Evolutionary conservation across 352 stramenopile species (phyloP).

Genomic region (Phytophthora capsici): DNA sequence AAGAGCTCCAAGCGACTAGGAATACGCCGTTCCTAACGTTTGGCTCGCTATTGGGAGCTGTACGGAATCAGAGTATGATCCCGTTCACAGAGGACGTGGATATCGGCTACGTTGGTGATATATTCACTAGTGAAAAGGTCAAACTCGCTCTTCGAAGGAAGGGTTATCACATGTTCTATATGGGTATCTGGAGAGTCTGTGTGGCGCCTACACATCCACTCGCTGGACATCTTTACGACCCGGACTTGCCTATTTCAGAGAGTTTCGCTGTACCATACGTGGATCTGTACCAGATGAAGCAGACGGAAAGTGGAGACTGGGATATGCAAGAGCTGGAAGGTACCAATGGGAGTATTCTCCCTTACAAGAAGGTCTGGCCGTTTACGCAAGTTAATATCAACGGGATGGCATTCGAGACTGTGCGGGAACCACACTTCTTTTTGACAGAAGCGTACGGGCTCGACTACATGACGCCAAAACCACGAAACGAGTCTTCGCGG

Average conservation of each 20-base stretch:
- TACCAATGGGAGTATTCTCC: constrained; percentile 12
- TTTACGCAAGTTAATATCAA: constrained; percentile 34
- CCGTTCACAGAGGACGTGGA: constrained; percentile 59
- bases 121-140: constrained; percentile 7
- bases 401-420: constrained; percentile 37
- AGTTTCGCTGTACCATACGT: constrained; percentile 31
- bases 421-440: constrained; percentile 40
- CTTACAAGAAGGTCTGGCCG: constrained; percentile 26
- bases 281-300: constrained; percentile 44
- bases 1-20: constrained; percentile 16
- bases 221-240: constrained; percentile 42
- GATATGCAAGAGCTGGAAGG: constrained; percentile 28
- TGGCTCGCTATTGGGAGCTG: constrained; percentile 49
- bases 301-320: constrained; percentile 10
- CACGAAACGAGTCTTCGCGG: constrained; percentile 2
- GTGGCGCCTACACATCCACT: constrained; percentile 42
- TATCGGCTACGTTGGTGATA: constrained; percentile 39
- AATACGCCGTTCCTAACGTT: constrained; percentile 43
- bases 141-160: constrained; percentile 30
- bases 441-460: constrained; percentile 36
- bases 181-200: constrained; percentile 44
- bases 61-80: constrained; percentile 55
- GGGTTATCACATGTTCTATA: constrained; percentile 53
- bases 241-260: constrained; percentile 16
- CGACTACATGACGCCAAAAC: constrained; percentile 37